Base-by-base conservation (phyloP, 2,329 filamentous ascomycete genomes). In the Xylariomycetidae sp. region DNA sequence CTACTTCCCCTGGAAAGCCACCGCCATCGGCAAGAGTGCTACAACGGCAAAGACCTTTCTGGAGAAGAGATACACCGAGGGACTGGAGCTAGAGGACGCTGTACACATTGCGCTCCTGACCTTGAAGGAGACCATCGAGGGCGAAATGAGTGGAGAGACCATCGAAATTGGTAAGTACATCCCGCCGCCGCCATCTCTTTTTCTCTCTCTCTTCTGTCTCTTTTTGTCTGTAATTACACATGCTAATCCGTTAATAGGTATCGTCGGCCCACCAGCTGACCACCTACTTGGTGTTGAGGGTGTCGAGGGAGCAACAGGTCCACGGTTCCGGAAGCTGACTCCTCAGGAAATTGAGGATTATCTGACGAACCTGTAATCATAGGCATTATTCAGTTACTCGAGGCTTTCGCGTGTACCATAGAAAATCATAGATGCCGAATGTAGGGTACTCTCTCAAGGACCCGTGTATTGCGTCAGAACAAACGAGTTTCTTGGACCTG, bases 281-380 rank as follows among this genome's bases (percentile, higher is more conserved):
- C 85, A 96, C 59, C 73, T 98, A 28, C 77, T 98, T 40, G 92
- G 92, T 31, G 85, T 88, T 42, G 88, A 94, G 62, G 88, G 88
- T 41, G 86, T 94, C 9, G 84, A 90, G 55, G 86, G 85, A 42
- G 85, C 86, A 14, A 77, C 80, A 49, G 88, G 88, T 27, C 88
- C 88, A 38, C 78, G 88, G 44, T 95, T 95, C 78, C 78, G 88
- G 65, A 94, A 95, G 76, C 70, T 98, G 64, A 95, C 79, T 54
- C 88, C 94, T 56, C 88, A 95, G 68, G 92, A 98, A 70, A 97
- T 98, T 58, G 92, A 98, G 72, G 92, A 98, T 65, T 98, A 98
- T 70, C 71, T 98, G 64, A 97, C 92, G 63, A 97, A 95, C 77
- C 80, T 98, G 77, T 97, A 76, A 80, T 58, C 36, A 38, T 32